These are phyloP conservation scores for Fragaria nilgerrensis DNA, from an alignment of 306 rosid species.

Conservation along the genomic window DNA sequence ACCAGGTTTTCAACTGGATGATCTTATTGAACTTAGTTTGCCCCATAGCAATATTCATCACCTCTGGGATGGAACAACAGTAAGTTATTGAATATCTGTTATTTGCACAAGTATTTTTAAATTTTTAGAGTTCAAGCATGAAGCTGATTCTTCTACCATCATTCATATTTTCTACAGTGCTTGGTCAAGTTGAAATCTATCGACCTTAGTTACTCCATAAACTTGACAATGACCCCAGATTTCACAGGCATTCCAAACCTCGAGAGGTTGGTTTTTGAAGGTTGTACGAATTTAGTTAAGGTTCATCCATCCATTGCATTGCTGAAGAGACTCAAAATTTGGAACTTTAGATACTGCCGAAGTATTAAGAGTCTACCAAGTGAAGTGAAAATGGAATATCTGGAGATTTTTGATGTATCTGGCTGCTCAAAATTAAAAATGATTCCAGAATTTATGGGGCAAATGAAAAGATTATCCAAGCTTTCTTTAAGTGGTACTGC, in stretches of 20 bases:
- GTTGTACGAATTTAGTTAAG: neutral
- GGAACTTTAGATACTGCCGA: neutral
- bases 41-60: neutral
- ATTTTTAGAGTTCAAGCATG: neutral
- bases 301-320: conserved; percentile 18
- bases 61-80: neutral
- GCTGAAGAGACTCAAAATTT: neutral
- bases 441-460: conserved; percentile 17
- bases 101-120: neutral
- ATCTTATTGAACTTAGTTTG: neutral
- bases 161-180: neutral
- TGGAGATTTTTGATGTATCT: conserved; percentile 9
- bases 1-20: neutral
- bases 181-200: conserved; percentile 15
- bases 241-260: conserved; percentile 19
- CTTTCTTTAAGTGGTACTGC: conserved; percentile 11
- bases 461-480: conserved; percentile 3
- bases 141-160: neutral
- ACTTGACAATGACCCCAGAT: conserved; percentile 19
- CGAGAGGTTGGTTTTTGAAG: conserved; percentile 12
- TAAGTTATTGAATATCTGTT: neutral
- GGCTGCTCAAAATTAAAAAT: conserved; percentile 18
- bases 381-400: conserved; percentile 7
- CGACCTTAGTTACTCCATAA: conserved; percentile 18
- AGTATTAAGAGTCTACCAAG: conserved; percentile 8